These are phyloP conservation scores for Starmerella floricola DNA, from an alignment of 805 yeast species.

Conservation along the genomic window DNA sequence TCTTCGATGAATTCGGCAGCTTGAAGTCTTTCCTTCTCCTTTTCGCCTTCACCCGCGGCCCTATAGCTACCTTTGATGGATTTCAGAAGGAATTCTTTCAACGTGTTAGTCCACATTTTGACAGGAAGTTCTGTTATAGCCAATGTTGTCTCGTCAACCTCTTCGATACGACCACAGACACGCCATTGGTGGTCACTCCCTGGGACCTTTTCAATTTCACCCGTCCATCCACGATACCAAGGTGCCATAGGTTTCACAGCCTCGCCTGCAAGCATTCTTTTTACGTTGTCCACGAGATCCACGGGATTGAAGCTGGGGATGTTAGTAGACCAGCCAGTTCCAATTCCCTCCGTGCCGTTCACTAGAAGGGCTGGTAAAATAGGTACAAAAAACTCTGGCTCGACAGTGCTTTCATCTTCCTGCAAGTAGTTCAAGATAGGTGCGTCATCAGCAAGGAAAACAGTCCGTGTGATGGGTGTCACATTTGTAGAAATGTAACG, in stretches of 20 bases:
- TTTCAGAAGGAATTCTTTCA: slow-evolving; percentile 70
- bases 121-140: slow-evolving; percentile 91
- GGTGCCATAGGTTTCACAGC: slow-evolving; percentile 66
- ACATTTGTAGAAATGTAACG: slow-evolving; percentile 90
- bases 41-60: slow-evolving; percentile 43
- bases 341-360: slow-evolving; percentile 95
- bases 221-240: slow-evolving; percentile 95
- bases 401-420: slow-evolving; percentile 88
- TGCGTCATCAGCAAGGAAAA: slow-evolving; percentile 71
- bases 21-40: slow-evolving; percentile 22
- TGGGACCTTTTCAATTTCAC: slow-evolving; percentile 49
- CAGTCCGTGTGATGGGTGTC: slow-evolving; percentile 56
- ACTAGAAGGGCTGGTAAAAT: slow-evolving; percentile 90
- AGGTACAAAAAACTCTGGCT: slow-evolving; percentile 92
- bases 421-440: slow-evolving; percentile 66
- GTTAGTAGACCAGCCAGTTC: slow-evolving; percentile 96
- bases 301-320: slow-evolving; percentile 83
- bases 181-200: slow-evolving; percentile 50
- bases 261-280: slow-evolving; percentile 59
- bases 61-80: slow-evolving; percentile 36
- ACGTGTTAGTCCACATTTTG: slow-evolving; percentile 79
- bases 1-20: slow-evolving; percentile 77
- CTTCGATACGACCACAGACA: slow-evolving; percentile 69
- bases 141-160: slow-evolving; percentile 62
- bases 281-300: slow-evolving; percentile 67